A percentile compares a stretch with the other conserved stretches of the same genome.
phyloP scores from a whole-genome alignment of 1,284 basidiomycete species.

The Leccinum subrobustum region DNA sequence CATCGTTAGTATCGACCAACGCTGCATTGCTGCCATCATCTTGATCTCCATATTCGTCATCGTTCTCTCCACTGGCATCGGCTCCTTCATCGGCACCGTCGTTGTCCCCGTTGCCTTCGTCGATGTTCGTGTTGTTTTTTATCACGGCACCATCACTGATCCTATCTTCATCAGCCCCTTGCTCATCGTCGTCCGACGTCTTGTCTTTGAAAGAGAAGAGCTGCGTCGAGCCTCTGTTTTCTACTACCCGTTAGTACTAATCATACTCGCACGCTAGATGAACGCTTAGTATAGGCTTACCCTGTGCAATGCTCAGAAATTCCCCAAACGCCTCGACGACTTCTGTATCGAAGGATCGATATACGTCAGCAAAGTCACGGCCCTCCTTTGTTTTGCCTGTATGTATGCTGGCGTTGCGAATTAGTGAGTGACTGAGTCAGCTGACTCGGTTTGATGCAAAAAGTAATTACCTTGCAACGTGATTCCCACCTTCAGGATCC shows the following conservation, averaged over 20 bases:
- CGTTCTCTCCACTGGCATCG: not conserved
- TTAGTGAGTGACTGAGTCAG: not conserved
- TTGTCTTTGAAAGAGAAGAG: not conserved
- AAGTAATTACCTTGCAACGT: not conserved
- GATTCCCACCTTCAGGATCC: not conserved
- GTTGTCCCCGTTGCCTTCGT: not conserved
- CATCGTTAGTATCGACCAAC: too few relatives aligned
- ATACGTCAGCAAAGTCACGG: not conserved
- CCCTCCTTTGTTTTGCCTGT: not conserved
- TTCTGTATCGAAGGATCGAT: not conserved
- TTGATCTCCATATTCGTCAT: not conserved
- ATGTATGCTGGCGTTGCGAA: not conserved
- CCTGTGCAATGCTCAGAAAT: not conserved
- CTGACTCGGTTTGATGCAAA: not conserved
- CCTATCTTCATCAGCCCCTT: not conserved
- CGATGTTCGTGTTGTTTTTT: not conserved
- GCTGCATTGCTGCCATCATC: not conserved
- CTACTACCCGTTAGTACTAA: too few relatives aligned
- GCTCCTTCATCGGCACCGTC: too few relatives aligned
- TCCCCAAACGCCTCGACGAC: not conserved
- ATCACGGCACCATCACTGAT: not conserved
- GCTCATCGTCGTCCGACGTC: not conserved
- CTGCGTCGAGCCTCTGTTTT: too few relatives aligned
- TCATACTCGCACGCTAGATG: too few relatives aligned
- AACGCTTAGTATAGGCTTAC: too few relatives aligned